phyloP scores from a whole-genome alignment of 768 basidiomycete species.

The Pholiota molesta region DNA sequence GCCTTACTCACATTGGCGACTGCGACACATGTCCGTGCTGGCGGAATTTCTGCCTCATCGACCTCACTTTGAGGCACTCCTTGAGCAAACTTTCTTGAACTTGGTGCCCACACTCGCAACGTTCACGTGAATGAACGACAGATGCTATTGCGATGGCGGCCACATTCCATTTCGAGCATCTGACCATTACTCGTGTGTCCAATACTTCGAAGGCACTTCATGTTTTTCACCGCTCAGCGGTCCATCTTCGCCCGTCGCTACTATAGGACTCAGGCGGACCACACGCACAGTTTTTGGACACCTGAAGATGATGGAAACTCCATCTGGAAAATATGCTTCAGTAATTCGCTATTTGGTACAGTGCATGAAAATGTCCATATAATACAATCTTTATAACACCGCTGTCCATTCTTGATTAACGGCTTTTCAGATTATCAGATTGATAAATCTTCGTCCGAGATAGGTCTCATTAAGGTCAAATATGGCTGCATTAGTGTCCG shows the following conservation, averaged over 20 bases:
- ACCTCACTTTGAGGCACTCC: slow-evolving; percentile 29
- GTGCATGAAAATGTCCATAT: neutral
- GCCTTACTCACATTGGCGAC: slow-evolving; percentile 33
- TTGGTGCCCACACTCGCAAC: slow-evolving; percentile 34
- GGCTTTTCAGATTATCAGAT: slow-evolving; percentile 15
- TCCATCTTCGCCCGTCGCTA: neutral
- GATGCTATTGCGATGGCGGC: neutral
- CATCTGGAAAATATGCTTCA: slow-evolving; percentile 2
- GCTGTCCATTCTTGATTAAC: slow-evolving; percentile 9
- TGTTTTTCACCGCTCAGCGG: neutral
- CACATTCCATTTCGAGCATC: neutral
- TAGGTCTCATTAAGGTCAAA: slow-evolving; percentile 29
- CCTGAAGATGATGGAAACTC: slow-evolving; percentile 5
- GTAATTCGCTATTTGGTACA: slow-evolving; percentile 6
- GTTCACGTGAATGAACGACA: slow-evolving; percentile 19
- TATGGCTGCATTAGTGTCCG: slow-evolving; percentile 22
- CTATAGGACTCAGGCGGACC: neutral
- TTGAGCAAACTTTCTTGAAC: slow-evolving; percentile 34
- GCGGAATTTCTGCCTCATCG: slow-evolving; percentile 35
- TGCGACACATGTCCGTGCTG: slow-evolving; percentile 34
- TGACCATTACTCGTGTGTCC: neutral
- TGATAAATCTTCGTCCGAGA: slow-evolving; percentile 30
- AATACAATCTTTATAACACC: slow-evolving; percentile 5
- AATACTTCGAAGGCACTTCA: neutral
- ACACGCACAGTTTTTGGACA: neutral